phyloP scores from a whole-genome alignment of 768 basidiomycete genomes.

The Phaffia tasmanica region DNA sequence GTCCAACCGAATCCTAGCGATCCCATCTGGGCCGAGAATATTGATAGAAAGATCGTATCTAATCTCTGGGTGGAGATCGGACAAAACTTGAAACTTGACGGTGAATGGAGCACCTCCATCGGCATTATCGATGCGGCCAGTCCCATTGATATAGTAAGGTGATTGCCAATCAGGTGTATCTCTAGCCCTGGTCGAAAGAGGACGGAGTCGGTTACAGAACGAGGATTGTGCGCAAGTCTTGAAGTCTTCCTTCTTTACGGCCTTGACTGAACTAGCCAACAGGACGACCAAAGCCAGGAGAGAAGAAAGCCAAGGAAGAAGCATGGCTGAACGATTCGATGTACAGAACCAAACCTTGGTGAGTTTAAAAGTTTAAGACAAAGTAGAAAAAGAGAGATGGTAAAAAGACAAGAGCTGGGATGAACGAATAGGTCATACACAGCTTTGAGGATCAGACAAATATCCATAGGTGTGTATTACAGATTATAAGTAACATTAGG shows the following conservation, averaged over 20 bases:
- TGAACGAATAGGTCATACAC: too few species aligned
- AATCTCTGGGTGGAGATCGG: slow-evolving; percentile 70
- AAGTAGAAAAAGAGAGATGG: too few species aligned
- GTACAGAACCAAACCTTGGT: too few species aligned
- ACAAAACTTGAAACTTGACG: slow-evolving; percentile 53
- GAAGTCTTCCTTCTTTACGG: slow-evolving; percentile 62
- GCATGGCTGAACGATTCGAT: neutral
- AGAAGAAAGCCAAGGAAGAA: neutral
- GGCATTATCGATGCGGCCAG: slow-evolving; percentile 41
- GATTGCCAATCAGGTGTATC: slow-evolving; percentile 41
- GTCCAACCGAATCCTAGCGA: slow-evolving; percentile 86
- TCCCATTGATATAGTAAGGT: slow-evolving; percentile 41
- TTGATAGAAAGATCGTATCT: slow-evolving; percentile 70
- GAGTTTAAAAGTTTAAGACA: too few species aligned
- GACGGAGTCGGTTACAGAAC: slow-evolving; percentile 86
- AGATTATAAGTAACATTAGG: too few species aligned
- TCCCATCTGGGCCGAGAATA: slow-evolving; percentile 50
- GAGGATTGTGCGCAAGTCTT: slow-evolving; percentile 89
- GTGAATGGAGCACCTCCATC: too few species aligned
- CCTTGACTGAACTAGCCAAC: slow-evolving; percentile 10
- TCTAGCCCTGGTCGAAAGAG: slow-evolving; percentile 52
- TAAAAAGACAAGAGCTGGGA: too few species aligned
- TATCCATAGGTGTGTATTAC: too few species aligned
- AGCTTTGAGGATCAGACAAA: too few species aligned
- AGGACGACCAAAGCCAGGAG: neutral